Conservation (phyloP, 805 yeast species). For the Diddensiella santjacobensis region DNA sequence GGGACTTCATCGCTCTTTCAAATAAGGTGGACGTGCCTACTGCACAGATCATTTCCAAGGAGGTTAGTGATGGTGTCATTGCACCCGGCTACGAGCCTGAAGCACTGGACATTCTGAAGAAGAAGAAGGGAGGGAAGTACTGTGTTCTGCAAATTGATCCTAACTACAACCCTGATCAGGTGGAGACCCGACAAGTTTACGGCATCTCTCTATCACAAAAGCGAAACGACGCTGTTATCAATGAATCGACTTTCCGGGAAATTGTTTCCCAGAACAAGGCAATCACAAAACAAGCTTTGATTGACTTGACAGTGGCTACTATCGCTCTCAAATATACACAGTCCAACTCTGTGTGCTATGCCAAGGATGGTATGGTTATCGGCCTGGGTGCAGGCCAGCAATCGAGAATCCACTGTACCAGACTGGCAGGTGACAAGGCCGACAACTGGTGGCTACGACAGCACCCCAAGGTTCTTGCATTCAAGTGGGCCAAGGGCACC, state of each 20-base stretch:
- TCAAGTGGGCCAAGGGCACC: conserved; percentile 97
- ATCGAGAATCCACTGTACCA: conserved; percentile 97
- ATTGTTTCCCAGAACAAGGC: conserved; percentile 82
- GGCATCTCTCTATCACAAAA: conserved; percentile 95
- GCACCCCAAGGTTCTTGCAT: conserved; percentile 87
- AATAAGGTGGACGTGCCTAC: conserved; percentile 95
- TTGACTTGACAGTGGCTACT: conserved; percentile 95
- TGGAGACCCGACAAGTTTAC: conserved; percentile 92
- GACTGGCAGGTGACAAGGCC: conserved; percentile 99
- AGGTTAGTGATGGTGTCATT: conserved; percentile 97
- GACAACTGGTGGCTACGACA: conserved; percentile 99
- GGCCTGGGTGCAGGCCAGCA: conserved; percentile 99
- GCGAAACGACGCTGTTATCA: conserved; percentile 96
- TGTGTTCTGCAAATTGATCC: conserved; percentile 96
- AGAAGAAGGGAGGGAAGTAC: conserved; percentile 97
- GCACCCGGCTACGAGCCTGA: conserved; percentile 96
- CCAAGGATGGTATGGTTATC: conserved; percentile 98
- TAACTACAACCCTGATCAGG: conserved; percentile 72
- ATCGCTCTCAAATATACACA: conserved; percentile 97
- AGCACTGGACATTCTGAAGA: conserved; percentile 81
- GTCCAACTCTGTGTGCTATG: conserved; percentile 97
- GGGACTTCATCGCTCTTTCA: conserved; percentile 96
- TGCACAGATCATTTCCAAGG: conserved; percentile 94
- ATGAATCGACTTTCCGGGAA: conserved; percentile 85
- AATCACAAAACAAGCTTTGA: conserved; percentile 85